Evolutionary conservation across 495 filamentous ascomycete genomes (phyloP).

Genomic region (Talaromyces proteolyticus): DNA sequence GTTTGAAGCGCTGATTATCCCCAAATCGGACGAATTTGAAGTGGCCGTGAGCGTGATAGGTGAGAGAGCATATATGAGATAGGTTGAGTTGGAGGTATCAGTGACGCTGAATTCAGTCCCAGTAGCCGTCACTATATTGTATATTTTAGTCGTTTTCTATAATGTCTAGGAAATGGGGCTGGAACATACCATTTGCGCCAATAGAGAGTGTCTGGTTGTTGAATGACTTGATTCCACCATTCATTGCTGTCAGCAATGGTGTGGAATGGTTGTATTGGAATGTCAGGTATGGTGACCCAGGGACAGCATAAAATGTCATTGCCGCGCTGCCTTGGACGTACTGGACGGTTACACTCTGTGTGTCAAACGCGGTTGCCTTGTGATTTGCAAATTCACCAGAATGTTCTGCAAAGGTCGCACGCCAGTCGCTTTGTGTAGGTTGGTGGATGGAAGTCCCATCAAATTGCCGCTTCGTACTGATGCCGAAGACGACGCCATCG

Average conservation of each 20-base stretch:
- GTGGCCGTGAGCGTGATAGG: not conserved
- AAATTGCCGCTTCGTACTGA: not conserved
- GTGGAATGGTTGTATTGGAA: not conserved
- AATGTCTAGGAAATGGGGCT: not conserved
- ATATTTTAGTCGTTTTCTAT: not conserved
- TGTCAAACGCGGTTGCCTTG: not conserved
- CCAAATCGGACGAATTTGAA: not conserved
- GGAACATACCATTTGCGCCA: not conserved
- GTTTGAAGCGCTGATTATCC: not conserved
- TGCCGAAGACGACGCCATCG: not conserved
- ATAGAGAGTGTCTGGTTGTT: not conserved
- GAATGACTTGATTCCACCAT: not conserved
- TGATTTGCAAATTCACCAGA: not conserved
- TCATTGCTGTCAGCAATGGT: not conserved
- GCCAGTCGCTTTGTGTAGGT: not conserved
- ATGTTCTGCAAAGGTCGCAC: not conserved
- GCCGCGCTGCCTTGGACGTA: not conserved
- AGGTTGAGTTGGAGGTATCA: not conserved
- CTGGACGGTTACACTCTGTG: not conserved
- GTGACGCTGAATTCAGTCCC: not conserved
- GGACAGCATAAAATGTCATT: not conserved
- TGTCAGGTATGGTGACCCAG: not conserved
- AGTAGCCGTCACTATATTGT: not conserved
- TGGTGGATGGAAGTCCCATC: not conserved
- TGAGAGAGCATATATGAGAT: not conserved